phyloP scores from a whole-genome alignment of 345 rosid species.

The Brassica incana region DNA sequence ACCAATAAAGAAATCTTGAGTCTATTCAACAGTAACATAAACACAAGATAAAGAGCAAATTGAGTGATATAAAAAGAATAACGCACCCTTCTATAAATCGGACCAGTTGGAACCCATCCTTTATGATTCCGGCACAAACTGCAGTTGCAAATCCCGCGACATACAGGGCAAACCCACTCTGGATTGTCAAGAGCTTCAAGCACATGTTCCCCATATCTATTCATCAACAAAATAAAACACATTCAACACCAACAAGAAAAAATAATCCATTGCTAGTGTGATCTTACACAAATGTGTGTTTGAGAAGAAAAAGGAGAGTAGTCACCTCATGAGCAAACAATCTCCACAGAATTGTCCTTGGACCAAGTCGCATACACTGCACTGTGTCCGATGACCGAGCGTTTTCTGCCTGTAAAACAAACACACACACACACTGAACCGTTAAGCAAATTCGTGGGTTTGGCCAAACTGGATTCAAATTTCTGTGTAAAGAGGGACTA shows the following conservation, averaged over 20 bases:
- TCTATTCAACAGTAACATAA: neutral
- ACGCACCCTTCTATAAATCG: constrained; percentile 64
- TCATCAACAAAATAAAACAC: neutral
- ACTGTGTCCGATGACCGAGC: constrained; percentile 76
- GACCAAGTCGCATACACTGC: constrained; percentile 62
- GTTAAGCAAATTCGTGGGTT: neutral
- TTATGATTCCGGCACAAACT: constrained; percentile 81
- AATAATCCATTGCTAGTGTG: constrained; percentile 3
- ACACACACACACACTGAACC: neutral
- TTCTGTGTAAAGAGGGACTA: neutral
- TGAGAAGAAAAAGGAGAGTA: neutral
- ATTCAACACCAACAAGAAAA: neutral
- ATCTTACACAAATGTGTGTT: neutral
- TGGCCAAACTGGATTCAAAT: neutral
- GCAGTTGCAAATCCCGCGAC: constrained; percentile 94
- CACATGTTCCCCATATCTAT: constrained; percentile 91
- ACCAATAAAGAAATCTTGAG: constrained; percentile 4
- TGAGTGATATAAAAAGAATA: neutral
- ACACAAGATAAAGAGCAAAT: neutral
- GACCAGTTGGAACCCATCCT: constrained; percentile 87
- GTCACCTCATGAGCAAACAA: constrained; percentile 84
- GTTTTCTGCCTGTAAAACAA: constrained; percentile 79
- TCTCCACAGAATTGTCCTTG: constrained; percentile 97
- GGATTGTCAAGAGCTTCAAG: constrained; percentile 83
- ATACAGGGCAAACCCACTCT: constrained; percentile 77